phyloP scores from a whole-genome alignment of 441 rosid species.

The Erysimum cheiri region DNA sequence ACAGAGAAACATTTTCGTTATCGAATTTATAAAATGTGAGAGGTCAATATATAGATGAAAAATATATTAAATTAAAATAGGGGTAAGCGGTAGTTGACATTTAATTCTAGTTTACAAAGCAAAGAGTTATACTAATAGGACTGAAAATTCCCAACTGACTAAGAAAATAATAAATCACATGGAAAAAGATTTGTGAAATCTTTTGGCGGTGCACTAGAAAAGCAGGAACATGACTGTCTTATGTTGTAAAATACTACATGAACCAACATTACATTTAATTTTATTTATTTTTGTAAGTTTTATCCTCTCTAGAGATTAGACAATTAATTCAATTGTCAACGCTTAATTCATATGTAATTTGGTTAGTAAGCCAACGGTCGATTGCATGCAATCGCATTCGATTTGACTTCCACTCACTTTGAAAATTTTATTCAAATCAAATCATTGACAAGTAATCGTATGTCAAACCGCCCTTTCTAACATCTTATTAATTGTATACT shows the following conservation, averaged over 20 bases:
- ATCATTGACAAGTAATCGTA: conserved; percentile 42
- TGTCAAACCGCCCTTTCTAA: conserved; percentile 45
- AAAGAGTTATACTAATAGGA: conserved; percentile 15
- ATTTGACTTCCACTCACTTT: conserved; percentile 40
- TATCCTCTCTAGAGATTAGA: conserved; percentile 27
- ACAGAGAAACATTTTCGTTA: conserved; percentile 11
- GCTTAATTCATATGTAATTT: conserved; percentile 37
- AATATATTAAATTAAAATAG: not conserved
- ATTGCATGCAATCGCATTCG: conserved; percentile 35
- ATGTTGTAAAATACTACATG: conserved; percentile 39
- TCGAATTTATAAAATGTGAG: conserved; percentile 16
- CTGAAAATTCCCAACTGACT: conserved; percentile 12
- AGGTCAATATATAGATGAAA: conserved; percentile 26
- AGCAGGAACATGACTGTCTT: conserved; percentile 47
- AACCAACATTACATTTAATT: conserved; percentile 30
- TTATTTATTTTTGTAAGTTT: not conserved
- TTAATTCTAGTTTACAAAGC: conserved; percentile 39
- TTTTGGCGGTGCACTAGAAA: conserved; percentile 46
- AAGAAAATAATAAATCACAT: conserved; percentile 37
- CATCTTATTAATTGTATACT: not conserved
- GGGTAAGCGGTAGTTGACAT: conserved; percentile 39
- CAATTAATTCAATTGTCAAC: conserved; percentile 33
- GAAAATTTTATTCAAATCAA: conserved; percentile 18
- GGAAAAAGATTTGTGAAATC: conserved; percentile 50
- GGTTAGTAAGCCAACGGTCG: conserved; percentile 43